Evolutionary conservation across 2,329 filamentous ascomycete species (phyloP).

Genomic region (Chrysosporium keratinophilum): DNA sequence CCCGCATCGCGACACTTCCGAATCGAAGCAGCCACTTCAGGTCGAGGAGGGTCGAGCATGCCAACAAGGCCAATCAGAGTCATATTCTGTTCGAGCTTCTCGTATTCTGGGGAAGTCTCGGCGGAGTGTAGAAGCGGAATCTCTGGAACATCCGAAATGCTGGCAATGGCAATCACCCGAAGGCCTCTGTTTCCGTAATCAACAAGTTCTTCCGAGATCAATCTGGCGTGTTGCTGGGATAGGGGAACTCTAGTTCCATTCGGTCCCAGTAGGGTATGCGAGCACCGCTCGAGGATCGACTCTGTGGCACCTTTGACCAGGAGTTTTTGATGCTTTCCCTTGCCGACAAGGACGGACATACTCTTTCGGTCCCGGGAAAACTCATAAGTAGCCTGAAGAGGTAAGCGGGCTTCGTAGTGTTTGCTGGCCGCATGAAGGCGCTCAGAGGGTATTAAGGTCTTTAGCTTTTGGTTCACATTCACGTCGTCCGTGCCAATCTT

Average conservation of each 20-base stretch:
- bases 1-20: constrained; percentile 82
- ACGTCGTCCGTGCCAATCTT: constrained; percentile 80
- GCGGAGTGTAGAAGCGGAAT: constrained; percentile 63
- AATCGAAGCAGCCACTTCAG: constrained; percentile 79
- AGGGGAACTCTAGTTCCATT: constrained; percentile 68
- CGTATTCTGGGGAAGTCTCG: constrained; percentile 73
- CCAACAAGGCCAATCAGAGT: constrained; percentile 87
- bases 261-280: constrained; percentile 64
- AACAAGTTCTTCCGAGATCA: constrained; percentile 69
- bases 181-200: constrained; percentile 88
- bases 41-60: constrained; percentile 93
- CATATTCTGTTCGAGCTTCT: constrained; percentile 81
- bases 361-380: constrained; percentile 98
- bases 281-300: constrained; percentile 85
- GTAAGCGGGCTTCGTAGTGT: constrained; percentile 67
- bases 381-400: constrained; percentile 77
- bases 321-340: constrained; percentile 61
- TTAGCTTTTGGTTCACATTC: constrained; percentile 44
- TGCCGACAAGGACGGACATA: constrained; percentile 88
- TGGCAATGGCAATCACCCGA: constrained; percentile 87
- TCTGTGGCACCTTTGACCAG: constrained; percentile 96
- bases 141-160: constrained; percentile 61
- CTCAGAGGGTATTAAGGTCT: constrained; percentile 43
- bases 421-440: constrained; percentile 72
- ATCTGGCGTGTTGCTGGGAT: constrained; percentile 54